Evolutionary conservation across 1,284 basidiomycete genomes (phyloP).

Genomic region (Neotropicomus parvogracilis): DNA sequence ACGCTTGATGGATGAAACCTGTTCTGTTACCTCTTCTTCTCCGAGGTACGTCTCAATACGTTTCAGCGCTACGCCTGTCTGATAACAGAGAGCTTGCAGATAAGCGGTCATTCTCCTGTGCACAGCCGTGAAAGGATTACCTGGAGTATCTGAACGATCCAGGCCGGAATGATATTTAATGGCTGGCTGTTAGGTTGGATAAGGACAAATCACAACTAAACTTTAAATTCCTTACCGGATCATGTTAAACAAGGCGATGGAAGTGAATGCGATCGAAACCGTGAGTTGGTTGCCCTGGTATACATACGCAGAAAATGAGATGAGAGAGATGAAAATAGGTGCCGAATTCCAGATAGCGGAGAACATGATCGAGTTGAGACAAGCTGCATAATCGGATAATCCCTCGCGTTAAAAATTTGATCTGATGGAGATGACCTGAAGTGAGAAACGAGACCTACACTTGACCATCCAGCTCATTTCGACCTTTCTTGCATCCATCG

Average conservation of each 20-base stretch:
- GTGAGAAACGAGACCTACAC: slow-evolving; percentile 34
- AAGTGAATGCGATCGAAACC: slow-evolving; percentile 69
- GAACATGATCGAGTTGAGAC: slow-evolving; percentile 64
- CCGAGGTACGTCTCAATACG: slow-evolving; percentile 79
- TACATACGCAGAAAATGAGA: slow-evolving; percentile 65
- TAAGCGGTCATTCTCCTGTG: neutral
- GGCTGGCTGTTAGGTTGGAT: slow-evolving; percentile 44
- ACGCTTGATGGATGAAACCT: slow-evolving; percentile 63
- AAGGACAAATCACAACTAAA: neutral
- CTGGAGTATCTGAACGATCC: slow-evolving; percentile 46
- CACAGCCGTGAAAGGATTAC: slow-evolving; percentile 4
- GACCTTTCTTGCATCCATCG: slow-evolving; percentile 51
- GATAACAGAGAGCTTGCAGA: neutral
- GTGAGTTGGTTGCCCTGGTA: slow-evolving; percentile 62
- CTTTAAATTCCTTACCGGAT: slow-evolving; percentile 41
- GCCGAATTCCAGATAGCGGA: slow-evolving; percentile 60
- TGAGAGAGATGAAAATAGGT: slow-evolving; percentile 66
- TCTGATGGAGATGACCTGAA: neutral
- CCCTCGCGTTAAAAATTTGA: neutral
- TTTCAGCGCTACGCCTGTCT: slow-evolving; percentile 74
- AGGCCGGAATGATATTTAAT: slow-evolving; percentile 66
- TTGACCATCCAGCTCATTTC: slow-evolving; percentile 74
- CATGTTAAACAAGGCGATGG: slow-evolving; percentile 72
- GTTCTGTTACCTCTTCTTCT: slow-evolving; percentile 78
- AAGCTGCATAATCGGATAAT: slow-evolving; percentile 38